Conservation (phyloP, 2,329 filamentous ascomycete genomes). For the Xylariaceae sp. region DNA sequence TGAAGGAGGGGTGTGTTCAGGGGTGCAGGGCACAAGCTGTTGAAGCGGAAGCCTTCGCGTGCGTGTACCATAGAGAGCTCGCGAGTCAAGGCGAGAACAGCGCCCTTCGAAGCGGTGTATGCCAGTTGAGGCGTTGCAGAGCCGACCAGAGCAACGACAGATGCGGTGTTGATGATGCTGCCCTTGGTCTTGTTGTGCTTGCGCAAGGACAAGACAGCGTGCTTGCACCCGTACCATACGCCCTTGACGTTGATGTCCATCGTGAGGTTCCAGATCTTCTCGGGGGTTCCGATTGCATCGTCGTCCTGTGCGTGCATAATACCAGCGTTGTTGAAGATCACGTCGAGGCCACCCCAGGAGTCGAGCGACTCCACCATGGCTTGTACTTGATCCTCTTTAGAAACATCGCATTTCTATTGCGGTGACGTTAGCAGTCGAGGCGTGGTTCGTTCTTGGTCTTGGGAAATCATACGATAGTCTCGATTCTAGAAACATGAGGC, state of each 20-base stretch:
- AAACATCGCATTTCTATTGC: conserved; percentile 67
- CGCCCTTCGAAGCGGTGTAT: conserved; percentile 92
- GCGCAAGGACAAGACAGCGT: conserved; percentile 79
- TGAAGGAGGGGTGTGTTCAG: conserved; percentile 89
- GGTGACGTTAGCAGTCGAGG: conserved; percentile 23
- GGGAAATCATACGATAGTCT: conserved; percentile 48
- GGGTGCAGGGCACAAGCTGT: conserved; percentile 84
- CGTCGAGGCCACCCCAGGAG: conserved; percentile 80
- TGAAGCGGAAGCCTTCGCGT: conserved; percentile 84
- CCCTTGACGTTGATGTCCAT: conserved; percentile 96
- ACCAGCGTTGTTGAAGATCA: conserved; percentile 97
- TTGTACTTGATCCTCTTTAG: conserved; percentile 77
- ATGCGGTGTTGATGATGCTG: conserved; percentile 90
- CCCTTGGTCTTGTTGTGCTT: conserved; percentile 74
- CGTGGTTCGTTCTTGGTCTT: background rate
- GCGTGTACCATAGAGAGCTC: conserved; percentile 92
- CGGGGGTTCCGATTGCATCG: conserved; percentile 78
- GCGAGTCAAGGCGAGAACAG: conserved; percentile 83
- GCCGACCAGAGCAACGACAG: conserved; percentile 82
- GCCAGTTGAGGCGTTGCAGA: conserved; percentile 85
- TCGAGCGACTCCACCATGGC: conserved; percentile 73
- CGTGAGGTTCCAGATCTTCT: conserved; percentile 91
- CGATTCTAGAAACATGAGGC: conserved; percentile 58
- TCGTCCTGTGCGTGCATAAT: conserved; percentile 89
- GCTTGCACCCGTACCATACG: conserved; percentile 95